Base-by-base conservation (phyloP, 208 protist species). In the Crithidia sp. region DNA sequence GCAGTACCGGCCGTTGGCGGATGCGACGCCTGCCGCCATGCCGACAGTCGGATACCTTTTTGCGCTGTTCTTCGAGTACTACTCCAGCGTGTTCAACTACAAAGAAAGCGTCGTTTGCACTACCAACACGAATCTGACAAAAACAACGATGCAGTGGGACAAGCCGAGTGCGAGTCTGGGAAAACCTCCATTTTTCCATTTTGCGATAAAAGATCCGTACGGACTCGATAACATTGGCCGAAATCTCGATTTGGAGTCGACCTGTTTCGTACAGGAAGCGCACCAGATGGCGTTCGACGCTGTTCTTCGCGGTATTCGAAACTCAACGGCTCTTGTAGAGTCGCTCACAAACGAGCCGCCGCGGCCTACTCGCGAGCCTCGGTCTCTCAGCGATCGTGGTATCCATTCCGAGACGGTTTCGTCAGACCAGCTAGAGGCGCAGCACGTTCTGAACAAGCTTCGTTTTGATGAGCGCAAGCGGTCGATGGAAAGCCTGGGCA, bases 201-300 rank as follows among this genome's bases (percentile, higher is more conserved):
- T 97, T 82, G 88, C 84, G 36, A 95, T 97, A 16, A 95, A 95
- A 57, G 93, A 97, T 64, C 93, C 93, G 2, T 96, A 93, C 62
- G 89, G 93, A 9, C 69, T 94, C 7, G 93, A 97, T 71, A 97
- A 95, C 65, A 92, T 95, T 78, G 91, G 74, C 12, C 83, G 93
- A 14, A 97, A 95, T 74, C 80, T 97, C n/a, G 86, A 93, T 62
- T 10, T 54, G 7, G 81, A 89, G 39, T 79, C 90, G 19, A 71
- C 84, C 13, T 71, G 54, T 9, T 95, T 87, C 63, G 89, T 96
- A 13, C 76, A 76, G 36, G 63, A 86, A 58, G 80, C 87, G 54
- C 88, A 94, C 67, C 2, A 54, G 14, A 49, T 64, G 19, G 87
- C 84, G n/a, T 71, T 91, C 19, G 65, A 76, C 28, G 45, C 59